These are phyloP conservation scores for Cercophora samala DNA, from an alignment of 495 filamentous ascomycete species.

Conservation along the genomic window DNA sequence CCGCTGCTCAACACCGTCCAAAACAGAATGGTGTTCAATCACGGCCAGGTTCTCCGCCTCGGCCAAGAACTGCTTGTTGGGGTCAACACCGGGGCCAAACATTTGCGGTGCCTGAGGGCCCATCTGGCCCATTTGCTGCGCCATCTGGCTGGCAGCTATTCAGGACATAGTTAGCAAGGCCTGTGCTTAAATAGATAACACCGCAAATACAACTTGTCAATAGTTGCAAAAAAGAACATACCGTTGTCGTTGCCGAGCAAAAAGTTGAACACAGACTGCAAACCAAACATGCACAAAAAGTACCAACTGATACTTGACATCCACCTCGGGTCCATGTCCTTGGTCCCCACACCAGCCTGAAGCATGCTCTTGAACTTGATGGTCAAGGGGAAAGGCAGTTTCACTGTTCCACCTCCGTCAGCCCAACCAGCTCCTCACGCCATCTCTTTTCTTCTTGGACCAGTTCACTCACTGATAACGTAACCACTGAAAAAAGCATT, in stretches of 20 bases:
- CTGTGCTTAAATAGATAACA: background rate
- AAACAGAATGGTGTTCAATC: conserved; percentile 83
- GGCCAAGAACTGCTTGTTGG: conserved; percentile 83
- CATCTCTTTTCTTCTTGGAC: too few species aligned
- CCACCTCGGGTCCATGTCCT: conserved; percentile 95
- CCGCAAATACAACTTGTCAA: background rate
- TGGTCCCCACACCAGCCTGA: conserved; percentile 91
- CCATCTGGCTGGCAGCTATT: conserved; percentile 88
- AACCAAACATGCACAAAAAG: conserved; percentile 91
- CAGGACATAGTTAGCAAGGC: background rate
- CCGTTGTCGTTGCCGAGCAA: conserved; percentile 93
- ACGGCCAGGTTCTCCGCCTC: conserved; percentile 97
- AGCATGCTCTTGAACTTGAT: conserved; percentile 99
- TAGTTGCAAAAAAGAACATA: conserved; percentile 42
- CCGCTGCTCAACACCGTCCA: conserved; percentile 82
- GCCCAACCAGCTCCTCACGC: conserved; percentile 13
- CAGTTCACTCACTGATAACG: conserved; percentile 73
- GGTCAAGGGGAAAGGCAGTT: conserved; percentile 96
- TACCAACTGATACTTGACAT: conserved; percentile 99
- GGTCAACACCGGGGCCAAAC: conserved; percentile 92
- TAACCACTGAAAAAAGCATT: conserved; percentile 98
- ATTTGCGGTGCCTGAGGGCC: conserved; percentile 64
- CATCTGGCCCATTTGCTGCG: conserved; percentile 86
- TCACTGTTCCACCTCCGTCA: conserved; percentile 51
- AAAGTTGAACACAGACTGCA: conserved; percentile 97